These are phyloP conservation scores for Camillea tinctor DNA, from an alignment of 2,329 filamentous ascomycete species.

Conservation along the genomic window DNA sequence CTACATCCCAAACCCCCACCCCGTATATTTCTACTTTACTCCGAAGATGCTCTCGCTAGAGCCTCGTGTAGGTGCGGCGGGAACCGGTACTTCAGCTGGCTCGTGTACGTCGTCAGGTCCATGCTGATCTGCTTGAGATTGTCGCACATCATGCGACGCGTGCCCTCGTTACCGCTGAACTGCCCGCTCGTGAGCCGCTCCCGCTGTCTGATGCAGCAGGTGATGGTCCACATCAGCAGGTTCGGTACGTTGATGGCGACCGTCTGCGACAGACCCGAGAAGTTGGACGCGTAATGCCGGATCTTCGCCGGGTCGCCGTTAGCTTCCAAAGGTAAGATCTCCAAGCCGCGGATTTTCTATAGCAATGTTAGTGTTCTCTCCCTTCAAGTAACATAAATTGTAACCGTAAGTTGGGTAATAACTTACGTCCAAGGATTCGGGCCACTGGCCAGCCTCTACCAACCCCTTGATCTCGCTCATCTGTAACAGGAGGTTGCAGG, in stretches of 20 bases:
- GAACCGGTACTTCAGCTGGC: slow-evolving; percentile 86
- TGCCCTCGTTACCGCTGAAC: slow-evolving; percentile 72
- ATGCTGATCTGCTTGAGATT: slow-evolving; percentile 77
- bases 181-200: slow-evolving; percentile 67
- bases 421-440: slow-evolving; percentile 59
- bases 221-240: slow-evolving; percentile 89
- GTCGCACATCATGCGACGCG: slow-evolving; percentile 62
- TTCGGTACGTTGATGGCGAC: slow-evolving; percentile 89
- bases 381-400: too few species aligned
- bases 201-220: slow-evolving; percentile 77
- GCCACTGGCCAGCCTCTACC: slow-evolving; percentile 55
- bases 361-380: slow-evolving; percentile 6
- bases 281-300: slow-evolving; percentile 76
- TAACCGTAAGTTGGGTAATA: neutral
- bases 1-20: neutral
- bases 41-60: slow-evolving; percentile 76
- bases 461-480: slow-evolving; percentile 61
- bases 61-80: slow-evolving; percentile 85
- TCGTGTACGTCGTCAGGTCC: slow-evolving; percentile 91
- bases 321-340: slow-evolving; percentile 77
- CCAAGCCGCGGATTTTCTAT: slow-evolving; percentile 70
- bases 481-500: slow-evolving; percentile 56
- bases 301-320: slow-evolving; percentile 74
- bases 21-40: slow-evolving; percentile 38
- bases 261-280: slow-evolving; percentile 73